Conservation (phyloP, 805 yeast genomes). For the Saccharomycopsis sp. region DNA sequence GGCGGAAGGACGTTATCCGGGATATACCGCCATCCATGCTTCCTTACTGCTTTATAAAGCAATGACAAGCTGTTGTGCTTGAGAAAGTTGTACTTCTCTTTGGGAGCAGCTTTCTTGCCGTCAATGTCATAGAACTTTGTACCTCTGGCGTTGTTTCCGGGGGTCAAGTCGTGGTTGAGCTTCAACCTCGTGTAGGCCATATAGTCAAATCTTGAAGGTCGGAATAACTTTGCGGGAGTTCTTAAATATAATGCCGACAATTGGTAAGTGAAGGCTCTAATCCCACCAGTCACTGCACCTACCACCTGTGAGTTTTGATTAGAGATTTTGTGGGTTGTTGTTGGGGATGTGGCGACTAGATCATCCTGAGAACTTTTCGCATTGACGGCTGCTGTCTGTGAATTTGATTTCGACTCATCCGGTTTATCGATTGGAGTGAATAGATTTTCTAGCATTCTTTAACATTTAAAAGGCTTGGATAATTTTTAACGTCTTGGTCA, state of each 20-base stretch:
- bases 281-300: conserved; percentile 78
- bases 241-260: conserved; percentile 70
- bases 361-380: neutral
- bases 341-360: neutral
- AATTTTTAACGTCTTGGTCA: neutral
- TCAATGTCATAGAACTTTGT: neutral
- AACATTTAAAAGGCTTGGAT: neutral
- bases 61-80: conserved; percentile 80
- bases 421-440: neutral
- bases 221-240: conserved; percentile 75
- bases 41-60: conserved; percentile 58
- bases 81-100: conserved; percentile 30
- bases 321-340: conserved; percentile 26
- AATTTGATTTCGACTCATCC: neutral
- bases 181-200: conserved; percentile 57
- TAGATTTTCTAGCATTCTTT: neutral
- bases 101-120: conserved; percentile 10
- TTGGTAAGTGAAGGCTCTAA: conserved; percentile 77
- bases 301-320: conserved; percentile 47
- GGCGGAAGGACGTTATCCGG: conserved; percentile 84
- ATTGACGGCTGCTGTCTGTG: no score
- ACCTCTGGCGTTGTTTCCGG: conserved; percentile 3
- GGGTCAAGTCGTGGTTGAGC: conserved; percentile 26
- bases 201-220: conserved; percentile 88
- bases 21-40: conserved; percentile 80